phyloP scores from a whole-genome alignment of 352 stramenopile genomes.

The Thalassiosira livingstoniorum region DNA sequence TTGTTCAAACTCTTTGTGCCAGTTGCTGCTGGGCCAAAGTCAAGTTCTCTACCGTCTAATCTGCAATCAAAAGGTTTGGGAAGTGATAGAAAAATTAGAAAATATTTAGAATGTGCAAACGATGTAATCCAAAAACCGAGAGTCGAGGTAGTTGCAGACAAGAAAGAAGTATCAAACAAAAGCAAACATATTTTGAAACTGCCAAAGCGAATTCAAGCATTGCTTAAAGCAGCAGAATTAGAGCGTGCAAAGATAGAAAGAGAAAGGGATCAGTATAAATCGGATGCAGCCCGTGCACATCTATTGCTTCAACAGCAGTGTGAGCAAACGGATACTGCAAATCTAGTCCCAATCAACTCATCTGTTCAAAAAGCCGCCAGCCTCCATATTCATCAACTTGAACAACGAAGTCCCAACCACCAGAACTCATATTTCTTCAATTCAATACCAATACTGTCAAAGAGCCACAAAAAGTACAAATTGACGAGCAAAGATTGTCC shows the following conservation, averaged over 20 bases:
- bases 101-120: slow-evolving; percentile 1
- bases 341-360: background rate
- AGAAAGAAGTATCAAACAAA: background rate
- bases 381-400: background rate
- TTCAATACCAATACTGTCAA: too few species aligned
- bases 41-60: background rate
- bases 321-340: background rate
- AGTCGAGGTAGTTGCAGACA: background rate
- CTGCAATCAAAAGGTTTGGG: background rate
- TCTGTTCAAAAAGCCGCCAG: background rate
- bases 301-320: background rate
- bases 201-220: background rate
- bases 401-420: too few species aligned
- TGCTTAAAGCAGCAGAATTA: background rate
- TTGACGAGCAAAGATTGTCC: too few species aligned
- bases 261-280: background rate
- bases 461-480: too few species aligned
- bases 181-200: background rate
- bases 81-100: background rate
- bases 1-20: background rate
- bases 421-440: too few species aligned
- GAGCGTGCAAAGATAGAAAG: background rate
- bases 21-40: background rate
- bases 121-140: background rate
- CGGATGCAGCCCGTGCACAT: background rate